These are phyloP conservation scores for Crithidia mellificae DNA, from an alignment of 208 protist species.

Conservation along the genomic window DNA sequence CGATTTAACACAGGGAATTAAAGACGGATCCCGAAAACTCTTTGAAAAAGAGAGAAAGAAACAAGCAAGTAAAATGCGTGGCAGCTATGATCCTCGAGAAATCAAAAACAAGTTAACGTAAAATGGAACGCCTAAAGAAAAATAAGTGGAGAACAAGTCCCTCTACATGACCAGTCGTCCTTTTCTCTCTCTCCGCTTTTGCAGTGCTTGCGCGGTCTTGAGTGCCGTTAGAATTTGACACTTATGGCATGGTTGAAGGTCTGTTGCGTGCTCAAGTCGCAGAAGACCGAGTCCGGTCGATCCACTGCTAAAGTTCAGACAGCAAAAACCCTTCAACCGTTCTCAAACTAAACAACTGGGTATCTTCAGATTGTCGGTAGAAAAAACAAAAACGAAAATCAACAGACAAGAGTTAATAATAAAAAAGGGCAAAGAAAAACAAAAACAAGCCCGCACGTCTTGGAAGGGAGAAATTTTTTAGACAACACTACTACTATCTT, in stretches of 20 bases:
- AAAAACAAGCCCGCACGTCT: conserved; percentile 3
- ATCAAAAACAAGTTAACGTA: too few species aligned
- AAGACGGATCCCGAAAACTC: neutral
- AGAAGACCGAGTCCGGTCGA: neutral
- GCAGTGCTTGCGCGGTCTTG: neutral
- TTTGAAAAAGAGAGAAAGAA: neutral
- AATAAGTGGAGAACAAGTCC: neutral
- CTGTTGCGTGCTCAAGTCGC: neutral
- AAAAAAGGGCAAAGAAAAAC: conserved; percentile 3
- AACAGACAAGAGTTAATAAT: neutral
- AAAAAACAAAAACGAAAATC: neutral
- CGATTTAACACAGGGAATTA: neutral
- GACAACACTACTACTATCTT: neutral
- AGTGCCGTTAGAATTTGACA: neutral
- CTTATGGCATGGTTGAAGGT: neutral
- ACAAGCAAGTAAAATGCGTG: neutral
- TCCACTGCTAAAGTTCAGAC: neutral
- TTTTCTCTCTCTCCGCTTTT: neutral
- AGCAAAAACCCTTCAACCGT: conserved; percentile 2
- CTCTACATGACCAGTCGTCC: neutral
- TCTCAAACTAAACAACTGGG: neutral
- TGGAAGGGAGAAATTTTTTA: neutral
- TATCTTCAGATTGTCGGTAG: conserved; percentile 6
- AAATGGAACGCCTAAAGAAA: neutral
- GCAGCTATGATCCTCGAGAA: neutral